Base-by-base conservation (phyloP, 768 basidiomycete genomes). In the Phanerochaete sordida region DNA sequence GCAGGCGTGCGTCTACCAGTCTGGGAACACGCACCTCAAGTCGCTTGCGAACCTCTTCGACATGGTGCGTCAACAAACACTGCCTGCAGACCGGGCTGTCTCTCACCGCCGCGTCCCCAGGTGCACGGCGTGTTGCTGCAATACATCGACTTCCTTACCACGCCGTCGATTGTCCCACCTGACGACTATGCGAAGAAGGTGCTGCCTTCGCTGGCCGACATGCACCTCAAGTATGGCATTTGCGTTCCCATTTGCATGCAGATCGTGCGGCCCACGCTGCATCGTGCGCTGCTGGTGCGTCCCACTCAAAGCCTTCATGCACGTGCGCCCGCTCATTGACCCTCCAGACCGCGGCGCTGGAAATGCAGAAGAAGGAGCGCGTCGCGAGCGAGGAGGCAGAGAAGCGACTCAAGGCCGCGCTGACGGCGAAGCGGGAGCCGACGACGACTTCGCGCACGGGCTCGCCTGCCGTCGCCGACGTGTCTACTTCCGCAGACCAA, bases 191-290 rank as follows among this genome's bases (percentile, higher is more conserved):
- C 87, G 19, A 80, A 80, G 45, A 84, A 82, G 66, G 77, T 93
- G 24, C 74, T 95, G 6, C 95, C 96, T 4, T 75, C 90, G 19
- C 76, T 97, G 11, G 74, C 76, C 1, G 88, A 91, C 28, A 81
- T 98, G 9, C 86, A 86, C 55, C 78, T 82, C 54, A 79, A 80
- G 39, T 98, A 90, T 72, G 91, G 89, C 7, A 84, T 99, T 47
- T 85, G 87, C 60, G 85, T 90, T 37, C 84, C 91, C 13, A 87
- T 97, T 58, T 93, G 94, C 56, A 97, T 98, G 91, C 93, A 95
- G 69, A 88, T 98, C 59, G 82, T 93, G 39, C 85, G 97, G 16
- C 95, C 96, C 15, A 86, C 90, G 56, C 77, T 91, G 46, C 84
- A 90, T 63, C 75, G 76, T 9, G 74, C 79, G 28, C 74, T 91